Conservation (phyloP, 2,329 filamentous ascomycete species). For the Calonectria henricotiae region DNA sequence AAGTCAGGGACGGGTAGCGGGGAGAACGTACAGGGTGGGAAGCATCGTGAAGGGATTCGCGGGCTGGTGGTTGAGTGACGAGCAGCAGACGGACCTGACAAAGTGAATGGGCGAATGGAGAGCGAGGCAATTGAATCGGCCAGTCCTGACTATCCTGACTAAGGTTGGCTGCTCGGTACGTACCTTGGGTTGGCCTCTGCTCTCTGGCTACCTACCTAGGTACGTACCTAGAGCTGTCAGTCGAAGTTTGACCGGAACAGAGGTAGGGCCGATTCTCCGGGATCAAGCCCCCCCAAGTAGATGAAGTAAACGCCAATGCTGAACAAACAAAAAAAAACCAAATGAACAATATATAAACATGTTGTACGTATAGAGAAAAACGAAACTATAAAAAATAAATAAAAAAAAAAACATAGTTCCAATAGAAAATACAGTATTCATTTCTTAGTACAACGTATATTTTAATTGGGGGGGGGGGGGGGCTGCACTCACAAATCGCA, state of each 20-base stretch:
- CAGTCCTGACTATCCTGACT: constrained; percentile 42
- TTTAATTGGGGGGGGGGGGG: too few species aligned
- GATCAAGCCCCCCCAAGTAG: not conserved
- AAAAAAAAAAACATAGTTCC: not conserved
- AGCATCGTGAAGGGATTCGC: constrained; percentile 57
- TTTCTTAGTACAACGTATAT: not conserved
- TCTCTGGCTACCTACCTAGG: too few species aligned
- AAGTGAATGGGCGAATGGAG: constrained; percentile 51
- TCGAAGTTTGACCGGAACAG: constrained; percentile 46
- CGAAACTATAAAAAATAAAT: not conserved
- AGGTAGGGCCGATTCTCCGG: constrained; percentile 44
- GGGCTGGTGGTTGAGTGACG: constrained; percentile 49
- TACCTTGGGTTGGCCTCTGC: constrained; percentile 11
- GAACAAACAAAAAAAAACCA: not conserved
- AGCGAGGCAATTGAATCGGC: constrained; percentile 54
- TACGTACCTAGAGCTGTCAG: constrained; percentile 28
- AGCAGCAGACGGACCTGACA: constrained; percentile 34
- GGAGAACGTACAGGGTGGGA: constrained; percentile 58
- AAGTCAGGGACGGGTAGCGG: not conserved
- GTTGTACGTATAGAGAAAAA: not conserved
- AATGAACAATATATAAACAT: not conserved
- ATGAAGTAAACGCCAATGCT: not conserved
- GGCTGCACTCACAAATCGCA: not conserved
- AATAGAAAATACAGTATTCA: not conserved
- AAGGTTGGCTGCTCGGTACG: constrained; percentile 37